Percentiles rank a stretch among this genome's conserved stretches.
Conservation (phyloP, 345 rosid species). For the Gossypium raimondii region DNA sequence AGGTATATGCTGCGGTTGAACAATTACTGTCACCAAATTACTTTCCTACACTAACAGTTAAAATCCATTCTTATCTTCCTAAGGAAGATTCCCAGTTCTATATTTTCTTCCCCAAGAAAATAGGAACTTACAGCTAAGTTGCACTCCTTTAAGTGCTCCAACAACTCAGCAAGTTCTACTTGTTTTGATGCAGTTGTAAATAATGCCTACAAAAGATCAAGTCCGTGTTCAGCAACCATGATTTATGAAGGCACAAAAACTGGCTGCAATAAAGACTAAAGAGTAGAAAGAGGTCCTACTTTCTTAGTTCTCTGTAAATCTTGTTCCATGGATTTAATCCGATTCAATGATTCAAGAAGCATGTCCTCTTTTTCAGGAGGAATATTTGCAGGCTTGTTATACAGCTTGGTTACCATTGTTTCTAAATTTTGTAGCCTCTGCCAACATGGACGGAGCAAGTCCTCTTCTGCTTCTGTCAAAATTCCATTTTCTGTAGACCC, state of each 20-base stretch:
- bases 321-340: constrained; percentile 76
- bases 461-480: constrained; percentile 40
- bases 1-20: neutral
- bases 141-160: constrained; percentile 60
- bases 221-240: constrained; percentile 2
- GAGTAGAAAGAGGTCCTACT: constrained; percentile 33
- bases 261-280: neutral
- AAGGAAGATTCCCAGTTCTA: neutral
- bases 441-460: constrained; percentile 67
- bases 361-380: constrained; percentile 90
- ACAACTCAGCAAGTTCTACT: constrained; percentile 78
- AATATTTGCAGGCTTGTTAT: constrained; percentile 55
- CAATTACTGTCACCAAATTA: neutral
- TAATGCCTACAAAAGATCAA: constrained; percentile 54
- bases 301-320: constrained; percentile 87
- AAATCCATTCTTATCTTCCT: neutral
- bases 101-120: neutral
- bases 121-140: constrained; percentile 46
- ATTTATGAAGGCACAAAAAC: neutral
- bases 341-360: constrained; percentile 71
- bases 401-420: constrained; percentile 59
- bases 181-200: constrained; percentile 87
- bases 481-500: constrained; percentile 28
- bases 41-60: neutral
- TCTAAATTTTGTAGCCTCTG: constrained; percentile 79